Conservation (phyloP, 805 yeast species). For the Myxozyma monticola region DNA sequence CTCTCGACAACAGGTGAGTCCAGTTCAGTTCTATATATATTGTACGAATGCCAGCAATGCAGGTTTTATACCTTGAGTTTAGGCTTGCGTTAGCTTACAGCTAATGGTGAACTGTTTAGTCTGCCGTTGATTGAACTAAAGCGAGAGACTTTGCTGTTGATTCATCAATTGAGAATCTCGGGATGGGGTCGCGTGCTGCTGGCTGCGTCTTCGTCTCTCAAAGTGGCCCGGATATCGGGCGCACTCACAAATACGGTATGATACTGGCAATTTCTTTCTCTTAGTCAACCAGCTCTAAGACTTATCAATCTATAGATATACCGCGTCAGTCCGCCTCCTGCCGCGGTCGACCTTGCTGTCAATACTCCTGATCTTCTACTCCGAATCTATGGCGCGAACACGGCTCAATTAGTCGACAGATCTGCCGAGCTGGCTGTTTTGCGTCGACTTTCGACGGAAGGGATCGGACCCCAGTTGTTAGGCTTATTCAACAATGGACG, state of each 20-base stretch:
- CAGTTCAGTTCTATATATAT: neutral
- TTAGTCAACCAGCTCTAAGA: neutral
- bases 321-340: conserved; percentile 61
- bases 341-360: neutral
- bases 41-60: no score
- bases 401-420: conserved; percentile 81
- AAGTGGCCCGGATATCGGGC: conserved; percentile 73
- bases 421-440: conserved; percentile 73
- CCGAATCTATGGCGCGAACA: conserved; percentile 86
- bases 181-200: conserved; percentile 68
- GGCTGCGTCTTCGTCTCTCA: conserved; percentile 45
- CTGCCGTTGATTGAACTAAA: conserved; percentile 17
- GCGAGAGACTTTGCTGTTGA: conserved; percentile 12
- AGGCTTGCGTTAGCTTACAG: no score
- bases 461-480: conserved; percentile 83
- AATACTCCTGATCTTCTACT: conserved; percentile 62
- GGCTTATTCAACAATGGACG: conserved; percentile 93
- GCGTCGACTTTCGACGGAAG: conserved; percentile 67
- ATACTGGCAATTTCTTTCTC: neutral
- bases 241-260: conserved; percentile 86
- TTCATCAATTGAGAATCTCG: conserved; percentile 52
- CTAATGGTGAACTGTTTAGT: no score
- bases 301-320: conserved; percentile 41
- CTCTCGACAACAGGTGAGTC: conserved; percentile 19
- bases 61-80: no score